These are phyloP conservation scores for Nephelium lappaceum DNA, from an alignment of 345 rosid species.

Conservation along the genomic window DNA sequence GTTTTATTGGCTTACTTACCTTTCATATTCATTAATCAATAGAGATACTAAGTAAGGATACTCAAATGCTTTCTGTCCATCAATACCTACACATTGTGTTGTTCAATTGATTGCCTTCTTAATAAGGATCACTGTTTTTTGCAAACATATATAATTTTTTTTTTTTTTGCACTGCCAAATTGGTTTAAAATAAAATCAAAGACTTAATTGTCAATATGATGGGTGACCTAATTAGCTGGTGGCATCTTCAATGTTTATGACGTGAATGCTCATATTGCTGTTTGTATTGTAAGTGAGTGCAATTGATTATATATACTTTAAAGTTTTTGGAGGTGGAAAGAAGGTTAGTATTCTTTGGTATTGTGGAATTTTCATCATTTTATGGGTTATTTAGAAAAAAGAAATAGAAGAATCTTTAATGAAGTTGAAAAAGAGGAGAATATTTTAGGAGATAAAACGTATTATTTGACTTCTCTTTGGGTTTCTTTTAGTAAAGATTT, in stretches of 20 bases:
- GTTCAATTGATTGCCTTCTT: background rate
- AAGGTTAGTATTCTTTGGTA: no score
- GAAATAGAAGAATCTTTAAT: no score
- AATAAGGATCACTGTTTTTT: background rate
- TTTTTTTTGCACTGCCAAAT: background rate
- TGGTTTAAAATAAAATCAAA: conserved; percentile 3
- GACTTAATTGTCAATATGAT: background rate
- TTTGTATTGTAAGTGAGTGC: background rate
- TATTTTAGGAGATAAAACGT: no score
- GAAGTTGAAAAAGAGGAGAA: no score
- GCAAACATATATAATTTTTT: background rate
- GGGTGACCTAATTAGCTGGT: background rate
- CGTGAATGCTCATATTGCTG: background rate
- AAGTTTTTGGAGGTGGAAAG: no score
- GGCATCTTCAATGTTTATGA: conserved; percentile 1
- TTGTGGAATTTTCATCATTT: no score
- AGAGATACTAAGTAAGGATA: conserved; percentile 4
- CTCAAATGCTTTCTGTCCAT: background rate
- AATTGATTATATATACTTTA: background rate
- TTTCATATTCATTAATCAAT: background rate
- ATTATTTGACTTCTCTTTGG: no score
- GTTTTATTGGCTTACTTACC: background rate
- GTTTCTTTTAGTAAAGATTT: no score
- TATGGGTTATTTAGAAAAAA: no score
- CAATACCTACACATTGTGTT: background rate